A percentile compares a stretch with the other conserved stretches of the same genome.
These are phyloP conservation scores for Arthrobotrys musiformis DNA, from an alignment of 2,329 filamentous ascomycete genomes.

Conservation along the genomic window DNA sequence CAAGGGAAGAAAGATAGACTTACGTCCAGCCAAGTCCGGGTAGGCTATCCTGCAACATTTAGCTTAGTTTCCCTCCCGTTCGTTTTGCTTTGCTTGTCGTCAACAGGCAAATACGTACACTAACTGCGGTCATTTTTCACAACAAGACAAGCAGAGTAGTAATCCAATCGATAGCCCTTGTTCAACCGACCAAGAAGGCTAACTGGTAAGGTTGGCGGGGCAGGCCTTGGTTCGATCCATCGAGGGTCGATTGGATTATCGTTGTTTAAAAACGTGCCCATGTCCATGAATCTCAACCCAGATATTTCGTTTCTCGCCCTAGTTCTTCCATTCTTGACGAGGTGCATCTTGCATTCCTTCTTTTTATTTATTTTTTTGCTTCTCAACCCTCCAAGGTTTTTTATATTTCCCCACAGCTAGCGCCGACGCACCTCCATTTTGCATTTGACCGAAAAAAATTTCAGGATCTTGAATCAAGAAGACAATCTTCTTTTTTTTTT, in stretches of 20 bases:
- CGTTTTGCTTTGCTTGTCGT: conserved; percentile 30
- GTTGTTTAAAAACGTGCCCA: conserved; percentile 50
- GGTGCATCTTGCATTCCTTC: conserved; percentile 29
- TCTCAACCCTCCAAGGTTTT: conserved; percentile 31
- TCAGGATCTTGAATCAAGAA: conserved; percentile 15
- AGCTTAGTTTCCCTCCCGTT: conserved; percentile 9
- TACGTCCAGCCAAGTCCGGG: conserved; percentile 51
- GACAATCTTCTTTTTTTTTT: conserved; percentile 15
- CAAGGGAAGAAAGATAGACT: conserved; percentile 33
- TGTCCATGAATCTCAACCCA: conserved; percentile 34
- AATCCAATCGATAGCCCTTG: conserved; percentile 33
- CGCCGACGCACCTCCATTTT: conserved; percentile 35
- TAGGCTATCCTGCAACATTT: conserved; percentile 37
- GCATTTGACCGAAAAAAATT: conserved; percentile 22
- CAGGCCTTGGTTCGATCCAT: conserved; percentile 32
- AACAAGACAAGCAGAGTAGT: conserved; percentile 26
- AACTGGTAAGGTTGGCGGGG: conserved; percentile 42
- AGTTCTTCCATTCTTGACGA: conserved; percentile 28
- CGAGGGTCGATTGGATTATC: conserved; percentile 26
- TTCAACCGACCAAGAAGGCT: conserved; percentile 39
- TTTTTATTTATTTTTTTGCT: not conserved
- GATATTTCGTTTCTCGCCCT: conserved; percentile 46
- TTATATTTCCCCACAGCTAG: conserved; percentile 50
- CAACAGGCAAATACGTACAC: conserved; percentile 37
- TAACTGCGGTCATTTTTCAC: conserved; percentile 53